Conservation (phyloP, 441 rosid genomes). For the Adansonia gregorii region DNA sequence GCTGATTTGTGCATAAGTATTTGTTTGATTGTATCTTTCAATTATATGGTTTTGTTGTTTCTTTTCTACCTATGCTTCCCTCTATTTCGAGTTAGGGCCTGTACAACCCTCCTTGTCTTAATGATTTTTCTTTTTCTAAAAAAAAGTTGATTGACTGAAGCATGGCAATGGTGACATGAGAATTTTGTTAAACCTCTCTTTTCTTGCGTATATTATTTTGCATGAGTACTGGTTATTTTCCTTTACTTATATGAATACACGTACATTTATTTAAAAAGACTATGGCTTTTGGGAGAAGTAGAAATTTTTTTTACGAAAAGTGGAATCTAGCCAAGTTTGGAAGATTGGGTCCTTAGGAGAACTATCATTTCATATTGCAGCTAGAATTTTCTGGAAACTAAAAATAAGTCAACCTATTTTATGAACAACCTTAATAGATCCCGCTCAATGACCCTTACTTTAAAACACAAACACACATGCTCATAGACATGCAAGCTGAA, state of each 20-base stretch:
- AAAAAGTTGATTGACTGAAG: not conserved
- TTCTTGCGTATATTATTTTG: not conserved
- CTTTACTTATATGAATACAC: not conserved
- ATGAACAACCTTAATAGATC: not conserved
- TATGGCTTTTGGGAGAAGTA: too few species aligned
- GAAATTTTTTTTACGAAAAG: not conserved
- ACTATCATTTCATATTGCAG: not conserved
- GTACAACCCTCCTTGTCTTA: not conserved
- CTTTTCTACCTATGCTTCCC: not conserved
- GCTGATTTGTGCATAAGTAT: too few species aligned
- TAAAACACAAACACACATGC: not conserved
- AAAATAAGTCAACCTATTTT: not conserved
- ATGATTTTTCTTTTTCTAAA: not conserved
- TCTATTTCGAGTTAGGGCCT: not conserved
- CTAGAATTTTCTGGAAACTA: constrained; percentile 9
- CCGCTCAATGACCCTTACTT: not conserved
- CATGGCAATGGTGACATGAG: not conserved
- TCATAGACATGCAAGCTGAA: not conserved
- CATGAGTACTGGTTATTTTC: not conserved
- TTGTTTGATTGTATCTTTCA: not conserved
- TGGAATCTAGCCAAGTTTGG: not conserved
- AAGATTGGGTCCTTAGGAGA: constrained; percentile 8
- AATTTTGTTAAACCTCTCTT: not conserved
- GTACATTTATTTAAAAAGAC: not conserved
- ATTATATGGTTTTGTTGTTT: not conserved